These are phyloP conservation scores for Tolypocladium amazonense DNA, from an alignment of 2,329 filamentous ascomycete genomes.

Conservation along the genomic window DNA sequence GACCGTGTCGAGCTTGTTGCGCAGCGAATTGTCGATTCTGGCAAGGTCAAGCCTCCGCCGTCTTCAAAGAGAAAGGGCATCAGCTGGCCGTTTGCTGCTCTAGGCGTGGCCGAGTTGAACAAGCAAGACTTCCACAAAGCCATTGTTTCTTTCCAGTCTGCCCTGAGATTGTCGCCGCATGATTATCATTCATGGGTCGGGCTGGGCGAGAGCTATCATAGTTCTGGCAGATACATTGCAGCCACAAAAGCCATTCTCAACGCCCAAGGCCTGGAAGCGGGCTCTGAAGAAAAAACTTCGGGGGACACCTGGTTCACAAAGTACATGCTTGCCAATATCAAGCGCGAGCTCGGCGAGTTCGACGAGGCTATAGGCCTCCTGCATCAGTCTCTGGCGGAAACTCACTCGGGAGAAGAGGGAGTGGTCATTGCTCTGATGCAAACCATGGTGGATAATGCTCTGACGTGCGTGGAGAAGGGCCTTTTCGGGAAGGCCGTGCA, in stretches of 20 bases:
- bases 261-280: conserved; percentile 64
- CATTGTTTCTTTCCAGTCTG: conserved; percentile 84
- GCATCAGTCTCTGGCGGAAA: conserved; percentile 62
- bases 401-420: conserved; percentile 66
- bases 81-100: conserved; percentile 90
- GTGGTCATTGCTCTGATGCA: conserved; percentile 83
- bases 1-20: conserved; percentile 90
- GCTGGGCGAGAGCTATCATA: conserved; percentile 94
- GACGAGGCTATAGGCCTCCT: conserved; percentile 69
- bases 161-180: conserved; percentile 68
- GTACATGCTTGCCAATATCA: conserved; percentile 94
- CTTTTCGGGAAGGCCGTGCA: conserved; percentile 75
- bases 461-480: conserved; percentile 68
- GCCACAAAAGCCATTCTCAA: conserved; percentile 84
- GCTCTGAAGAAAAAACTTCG: conserved; percentile 33
- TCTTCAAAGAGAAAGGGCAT: conserved; percentile 88
- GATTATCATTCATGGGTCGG: conserved; percentile 97
- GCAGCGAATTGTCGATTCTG: conserved; percentile 86
- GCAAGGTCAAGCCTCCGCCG: conserved; percentile 78
- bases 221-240: conserved; percentile 86
- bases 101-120: conserved; percentile 90
- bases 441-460: conserved; percentile 72
- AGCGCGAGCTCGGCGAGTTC: conserved; percentile 82
- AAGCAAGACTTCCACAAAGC: conserved; percentile 84
- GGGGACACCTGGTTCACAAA: conserved; percentile 88